A percentile compares a stretch with the other conserved stretches of the same genome.
These are phyloP conservation scores for Verticillium klebahnii DNA, from an alignment of 2,329 filamentous ascomycete genomes.

Conservation along the genomic window DNA sequence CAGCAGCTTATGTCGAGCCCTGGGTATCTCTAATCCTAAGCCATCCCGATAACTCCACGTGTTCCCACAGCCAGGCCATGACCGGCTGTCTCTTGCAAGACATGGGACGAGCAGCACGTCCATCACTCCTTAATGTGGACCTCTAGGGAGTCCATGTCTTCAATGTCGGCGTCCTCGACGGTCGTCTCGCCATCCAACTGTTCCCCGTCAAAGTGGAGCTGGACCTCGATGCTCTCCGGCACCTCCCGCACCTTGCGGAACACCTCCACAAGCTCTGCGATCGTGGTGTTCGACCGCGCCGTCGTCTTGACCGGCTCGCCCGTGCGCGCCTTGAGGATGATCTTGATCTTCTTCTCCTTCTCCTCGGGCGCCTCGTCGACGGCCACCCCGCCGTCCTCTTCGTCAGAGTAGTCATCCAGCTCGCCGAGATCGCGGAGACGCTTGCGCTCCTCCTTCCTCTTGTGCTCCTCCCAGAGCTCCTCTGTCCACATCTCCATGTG, in stretches of 20 bases:
- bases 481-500: slow-evolving; percentile 74
- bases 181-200: slow-evolving; percentile 54
- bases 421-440: slow-evolving; percentile 38
- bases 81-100: not conserved
- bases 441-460: slow-evolving; percentile 43
- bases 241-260: slow-evolving; percentile 56
- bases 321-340: slow-evolving; percentile 51
- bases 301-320: slow-evolving; percentile 45
- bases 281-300: slow-evolving; percentile 49
- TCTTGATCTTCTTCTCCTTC: slow-evolving; percentile 36
- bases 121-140: slow-evolving; percentile 51
- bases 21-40: not conserved
- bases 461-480: slow-evolving; percentile 49
- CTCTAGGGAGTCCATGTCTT: slow-evolving; percentile 71
- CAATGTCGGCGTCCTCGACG: slow-evolving; percentile 65
- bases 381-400: slow-evolving; percentile 13
- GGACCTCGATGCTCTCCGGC: slow-evolving; percentile 45
- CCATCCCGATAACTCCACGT: not conserved
- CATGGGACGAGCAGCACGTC: not conserved
- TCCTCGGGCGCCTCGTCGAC: slow-evolving; percentile 17
- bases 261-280: slow-evolving; percentile 57
- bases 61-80: not conserved
- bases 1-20: not conserved
- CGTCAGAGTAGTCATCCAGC: slow-evolving; percentile 25
- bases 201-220: slow-evolving; percentile 73